Evolutionary conservation across 768 basidiomycete genomes (phyloP), one percentile per base, ranked within the genome.

Genomic region (Lyophyllum decastes): DNA sequence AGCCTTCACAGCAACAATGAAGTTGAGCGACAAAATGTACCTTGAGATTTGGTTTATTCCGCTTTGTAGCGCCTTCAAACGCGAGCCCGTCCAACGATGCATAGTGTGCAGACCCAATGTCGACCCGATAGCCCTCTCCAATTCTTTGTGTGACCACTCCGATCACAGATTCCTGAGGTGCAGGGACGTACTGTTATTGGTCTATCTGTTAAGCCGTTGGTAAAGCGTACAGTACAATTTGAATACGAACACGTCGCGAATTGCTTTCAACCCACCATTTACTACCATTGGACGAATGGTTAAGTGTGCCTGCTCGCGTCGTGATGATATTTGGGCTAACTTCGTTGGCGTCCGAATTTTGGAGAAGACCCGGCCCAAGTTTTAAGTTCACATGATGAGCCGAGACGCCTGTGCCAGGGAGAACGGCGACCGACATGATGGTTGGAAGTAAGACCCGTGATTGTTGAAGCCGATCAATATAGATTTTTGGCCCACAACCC

Each of bases 41-140:
- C 78, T 95, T 98, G 56, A 99, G 81, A 72, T 93, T 94, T 26
- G 96, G 96, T 71, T 87, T 89, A 68, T 92, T 98, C 61, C 97
- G 76, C 78, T 96, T 98, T 22, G 94, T 93, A 10, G 95, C 97
- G 2, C 94, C 91, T 70, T 98, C 96, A 69, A 99, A 99, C 2
- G 97, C 95, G 27, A 98, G 81, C 0, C 84, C 91, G 64, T 98
- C 95, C 44, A 99, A 73, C 5, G 85, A 82, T 0, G 96, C 96
- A 48, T 81, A 78, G 66, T 97, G 94, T 5, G 95, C 90, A 25
- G 88, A 80, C 2, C 95, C 95, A 59, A 99, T 93, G 71, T 98
- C 96, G 22, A 98, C 94, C 45, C 95, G 84, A 79, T 87, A 99
- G 6, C 88, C 90, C 66, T 98, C 96, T 35, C 93, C 94, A 54